Conservation (phyloP, 2,329 filamentous ascomycete genomes). For the Phialemoniopsis sp. region DNA sequence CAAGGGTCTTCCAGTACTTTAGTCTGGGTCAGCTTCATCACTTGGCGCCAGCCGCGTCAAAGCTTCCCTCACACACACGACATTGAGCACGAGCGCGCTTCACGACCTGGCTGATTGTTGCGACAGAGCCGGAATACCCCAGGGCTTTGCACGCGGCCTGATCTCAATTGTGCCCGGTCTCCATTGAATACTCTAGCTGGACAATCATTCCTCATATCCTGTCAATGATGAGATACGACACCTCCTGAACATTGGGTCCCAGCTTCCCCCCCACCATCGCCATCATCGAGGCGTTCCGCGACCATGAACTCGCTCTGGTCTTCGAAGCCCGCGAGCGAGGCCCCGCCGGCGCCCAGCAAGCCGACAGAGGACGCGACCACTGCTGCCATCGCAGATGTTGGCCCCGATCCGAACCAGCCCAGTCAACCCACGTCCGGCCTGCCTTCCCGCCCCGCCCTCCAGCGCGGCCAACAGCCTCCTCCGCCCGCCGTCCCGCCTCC, state of each 20-base stretch:
- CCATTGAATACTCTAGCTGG: no score
- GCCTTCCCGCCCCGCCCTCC: slow-evolving; percentile 13
- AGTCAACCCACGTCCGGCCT: slow-evolving; percentile 1
- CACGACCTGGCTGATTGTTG: no score
- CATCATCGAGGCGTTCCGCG: background rate
- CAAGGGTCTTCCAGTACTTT: no score
- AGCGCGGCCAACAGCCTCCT: slow-evolving; percentile 13
- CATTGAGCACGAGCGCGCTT: no score
- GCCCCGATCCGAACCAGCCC: slow-evolving; percentile 13
- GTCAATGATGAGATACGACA: no score
- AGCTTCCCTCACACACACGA: no score
- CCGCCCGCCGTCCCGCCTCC: slow-evolving; percentile 16
- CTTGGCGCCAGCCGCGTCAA: no score
- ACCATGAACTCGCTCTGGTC: slow-evolving; percentile 14
- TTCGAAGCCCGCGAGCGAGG: slow-evolving; percentile 8
- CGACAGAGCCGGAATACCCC: no score
- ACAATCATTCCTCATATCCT: no score
- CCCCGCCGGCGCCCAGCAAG: slow-evolving; percentile 1
- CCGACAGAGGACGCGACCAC: slow-evolving; percentile 19
- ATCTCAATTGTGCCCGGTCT: no score
- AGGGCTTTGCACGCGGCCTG: no score
- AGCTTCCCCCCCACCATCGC: slow-evolving; percentile 2
- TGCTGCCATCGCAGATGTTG: slow-evolving; percentile 21
- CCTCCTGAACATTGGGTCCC: background rate
- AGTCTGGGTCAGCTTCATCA: no score